Evolutionary conservation across 2,329 filamentous ascomycete genomes (phyloP).

Genomic region (Aspergillus floridensis): DNA sequence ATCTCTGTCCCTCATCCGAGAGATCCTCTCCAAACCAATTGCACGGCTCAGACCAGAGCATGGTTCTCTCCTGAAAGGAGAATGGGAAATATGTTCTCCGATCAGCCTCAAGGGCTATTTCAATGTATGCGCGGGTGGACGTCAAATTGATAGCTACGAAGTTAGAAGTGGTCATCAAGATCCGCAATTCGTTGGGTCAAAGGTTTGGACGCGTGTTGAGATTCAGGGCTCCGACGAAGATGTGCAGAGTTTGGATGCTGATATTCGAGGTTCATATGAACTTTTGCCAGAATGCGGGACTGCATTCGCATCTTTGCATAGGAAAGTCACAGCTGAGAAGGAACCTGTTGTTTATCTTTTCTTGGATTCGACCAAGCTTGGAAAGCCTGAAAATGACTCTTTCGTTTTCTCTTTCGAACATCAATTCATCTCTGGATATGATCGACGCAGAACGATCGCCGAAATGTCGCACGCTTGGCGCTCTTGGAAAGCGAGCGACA

Average conservation of each 20-base stretch:
- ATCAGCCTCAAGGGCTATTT: slow-evolving; percentile 35
- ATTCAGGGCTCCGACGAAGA: slow-evolving; percentile 37
- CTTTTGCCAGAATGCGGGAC: slow-evolving; percentile 58
- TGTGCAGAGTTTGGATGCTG: slow-evolving; percentile 28
- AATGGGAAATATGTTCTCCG: slow-evolving; percentile 48
- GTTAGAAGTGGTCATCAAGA: slow-evolving; percentile 40
- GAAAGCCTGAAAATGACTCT: slow-evolving; percentile 47
- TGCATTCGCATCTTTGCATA: slow-evolving; percentile 55
- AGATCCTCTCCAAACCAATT: slow-evolving; percentile 47
- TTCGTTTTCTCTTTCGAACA: slow-evolving; percentile 58
- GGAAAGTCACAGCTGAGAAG: slow-evolving; percentile 27
- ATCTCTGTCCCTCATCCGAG: slow-evolving; percentile 40
- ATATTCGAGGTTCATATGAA: slow-evolving; percentile 52
- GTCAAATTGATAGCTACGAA: slow-evolving; percentile 38
- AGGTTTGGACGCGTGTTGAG: slow-evolving; percentile 45
- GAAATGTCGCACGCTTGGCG: slow-evolving; percentile 48
- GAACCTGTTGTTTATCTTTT: slow-evolving; percentile 53
- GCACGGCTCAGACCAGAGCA: slow-evolving; percentile 45
- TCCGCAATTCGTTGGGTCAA: slow-evolving; percentile 38
- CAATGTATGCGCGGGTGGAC: slow-evolving; percentile 36
- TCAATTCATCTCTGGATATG: slow-evolving; percentile 46
- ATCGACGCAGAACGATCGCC: slow-evolving; percentile 47
- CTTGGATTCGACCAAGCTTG: slow-evolving; percentile 54
- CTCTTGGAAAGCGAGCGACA: slow-evolving; percentile 28
- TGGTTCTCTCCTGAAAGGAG: slow-evolving; percentile 36